phyloP scores from a whole-genome alignment of 306 rosid genomes.

The Alnus glutinosa region DNA sequence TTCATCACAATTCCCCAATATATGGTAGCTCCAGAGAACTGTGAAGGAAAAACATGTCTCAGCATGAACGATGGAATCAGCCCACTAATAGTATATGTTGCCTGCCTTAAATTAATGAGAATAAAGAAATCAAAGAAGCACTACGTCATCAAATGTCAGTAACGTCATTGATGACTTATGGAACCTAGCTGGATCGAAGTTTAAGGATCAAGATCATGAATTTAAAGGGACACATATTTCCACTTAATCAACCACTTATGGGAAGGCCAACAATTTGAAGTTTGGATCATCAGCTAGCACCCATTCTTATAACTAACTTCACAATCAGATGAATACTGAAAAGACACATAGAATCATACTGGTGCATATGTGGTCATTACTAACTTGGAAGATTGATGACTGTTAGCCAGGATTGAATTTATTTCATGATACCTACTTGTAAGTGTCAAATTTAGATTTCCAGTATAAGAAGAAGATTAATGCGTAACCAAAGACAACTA shows the following conservation, averaged over 20 bases:
- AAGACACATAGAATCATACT: neutral
- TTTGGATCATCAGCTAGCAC: neutral
- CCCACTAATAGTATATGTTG: neutral
- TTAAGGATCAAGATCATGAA: constrained; percentile 2
- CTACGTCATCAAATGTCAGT: neutral
- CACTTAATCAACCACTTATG: neutral
- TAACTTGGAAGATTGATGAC: neutral
- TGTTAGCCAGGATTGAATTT: neutral
- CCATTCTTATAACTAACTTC: neutral
- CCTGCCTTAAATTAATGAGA: neutral
- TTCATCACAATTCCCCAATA: neutral
- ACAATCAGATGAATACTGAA: neutral
- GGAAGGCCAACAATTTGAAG: neutral
- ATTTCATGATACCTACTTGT: neutral
- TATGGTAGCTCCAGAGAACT: neutral
- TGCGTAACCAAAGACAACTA: neutral
- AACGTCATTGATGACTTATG: neutral
- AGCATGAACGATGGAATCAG: neutral
- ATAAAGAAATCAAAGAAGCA: constrained; percentile 1
- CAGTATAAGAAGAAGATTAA: constrained; percentile 8
- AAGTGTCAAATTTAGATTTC: constrained; percentile 6
- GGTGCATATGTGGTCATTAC: neutral
- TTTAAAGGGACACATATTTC: neutral
- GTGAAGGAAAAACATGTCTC: neutral
- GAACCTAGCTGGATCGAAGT: neutral